Evolutionary conservation across 768 basidiomycete genomes (phyloP).

Genomic region (Zangia roseola): DNA sequence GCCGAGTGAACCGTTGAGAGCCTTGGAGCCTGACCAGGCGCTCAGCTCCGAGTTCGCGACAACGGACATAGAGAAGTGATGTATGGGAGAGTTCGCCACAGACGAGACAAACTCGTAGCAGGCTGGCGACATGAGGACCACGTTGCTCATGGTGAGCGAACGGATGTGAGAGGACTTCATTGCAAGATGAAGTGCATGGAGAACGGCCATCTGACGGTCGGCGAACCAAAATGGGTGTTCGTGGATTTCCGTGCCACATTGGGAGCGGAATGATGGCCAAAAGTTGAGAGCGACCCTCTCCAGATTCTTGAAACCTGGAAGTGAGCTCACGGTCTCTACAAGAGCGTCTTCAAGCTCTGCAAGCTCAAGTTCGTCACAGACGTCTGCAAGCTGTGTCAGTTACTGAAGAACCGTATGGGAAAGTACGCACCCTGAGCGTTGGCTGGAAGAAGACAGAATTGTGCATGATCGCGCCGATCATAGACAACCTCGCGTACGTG

Average conservation of each 20-base stretch:
- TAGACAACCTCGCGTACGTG: constrained; percentile 30
- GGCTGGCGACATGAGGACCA: constrained; percentile 23
- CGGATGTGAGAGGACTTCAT: constrained; percentile 19
- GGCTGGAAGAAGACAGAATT: constrained; percentile 22
- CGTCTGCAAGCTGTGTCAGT: constrained; percentile 9
- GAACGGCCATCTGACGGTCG: constrained; percentile 24
- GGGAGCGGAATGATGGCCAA: constrained; percentile 31
- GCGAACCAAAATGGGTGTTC: constrained; percentile 34
- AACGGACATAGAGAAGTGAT: constrained; percentile 31
- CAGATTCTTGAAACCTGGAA: constrained; percentile 20
- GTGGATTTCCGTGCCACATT: constrained; percentile 19
- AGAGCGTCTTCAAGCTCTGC: constrained; percentile 32
- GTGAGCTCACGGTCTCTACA: constrained; percentile 24
- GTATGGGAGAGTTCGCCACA: constrained; percentile 24
- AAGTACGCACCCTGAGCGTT: constrained; percentile 11
- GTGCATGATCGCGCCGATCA: constrained; percentile 25
- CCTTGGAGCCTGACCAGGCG: constrained; percentile 32
- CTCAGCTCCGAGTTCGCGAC: constrained; percentile 32
- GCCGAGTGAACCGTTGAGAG: constrained; percentile 24
- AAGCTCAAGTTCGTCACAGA: constrained; percentile 29
- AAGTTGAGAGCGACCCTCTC: constrained; percentile 26
- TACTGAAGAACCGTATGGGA: fast-evolving
- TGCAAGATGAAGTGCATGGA: constrained; percentile 25
- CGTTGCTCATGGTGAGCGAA: constrained; percentile 27
- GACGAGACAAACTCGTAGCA: constrained; percentile 29